Conservation (phyloP, 345 rosid species). For the Corchorus olitorius region DNA sequence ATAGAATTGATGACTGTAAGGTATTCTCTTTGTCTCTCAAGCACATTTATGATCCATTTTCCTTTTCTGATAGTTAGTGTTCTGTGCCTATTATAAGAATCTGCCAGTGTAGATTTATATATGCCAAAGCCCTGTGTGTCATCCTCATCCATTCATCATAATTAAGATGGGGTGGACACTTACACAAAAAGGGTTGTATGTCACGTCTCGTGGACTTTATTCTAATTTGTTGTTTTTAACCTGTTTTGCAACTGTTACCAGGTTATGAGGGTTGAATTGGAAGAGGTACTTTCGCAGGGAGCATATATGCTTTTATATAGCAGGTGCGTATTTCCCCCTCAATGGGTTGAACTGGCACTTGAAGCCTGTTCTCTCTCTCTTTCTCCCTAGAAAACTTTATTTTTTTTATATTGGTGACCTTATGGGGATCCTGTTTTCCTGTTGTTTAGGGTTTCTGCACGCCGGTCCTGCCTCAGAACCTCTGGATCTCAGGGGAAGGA, state of each 20-base stretch:
- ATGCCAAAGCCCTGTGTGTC: slow-evolving; percentile 1
- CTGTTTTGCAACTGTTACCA: slow-evolving; percentile 32
- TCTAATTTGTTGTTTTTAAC: background rate
- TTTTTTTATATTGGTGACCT: background rate
- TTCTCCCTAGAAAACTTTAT: background rate
- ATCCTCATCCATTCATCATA: background rate
- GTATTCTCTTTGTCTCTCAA: slow-evolving; percentile 35
- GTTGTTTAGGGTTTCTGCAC: slow-evolving; percentile 15
- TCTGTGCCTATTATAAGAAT: background rate
- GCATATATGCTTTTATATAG: slow-evolving; percentile 97
- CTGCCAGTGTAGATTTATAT: background rate
- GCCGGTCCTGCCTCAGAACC: slow-evolving; percentile 27
- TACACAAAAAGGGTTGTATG: background rate
- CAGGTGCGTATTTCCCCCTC: slow-evolving; percentile 51
- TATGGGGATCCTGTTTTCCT: slow-evolving; percentile 27
- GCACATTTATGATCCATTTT: background rate
- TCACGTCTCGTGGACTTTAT: background rate
- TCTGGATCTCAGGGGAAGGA: slow-evolving; percentile 31
- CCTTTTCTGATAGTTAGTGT: slow-evolving; percentile 17
- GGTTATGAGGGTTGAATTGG: slow-evolving; percentile 70
- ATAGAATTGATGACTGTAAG: slow-evolving; percentile 86
- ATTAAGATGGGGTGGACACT: background rate
- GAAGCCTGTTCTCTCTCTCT: background rate
- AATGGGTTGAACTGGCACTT: background rate
- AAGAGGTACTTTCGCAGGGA: slow-evolving; percentile 88